phyloP scores from a whole-genome alignment of 1,284 basidiomycete species.

The Dichomitus squalens region DNA sequence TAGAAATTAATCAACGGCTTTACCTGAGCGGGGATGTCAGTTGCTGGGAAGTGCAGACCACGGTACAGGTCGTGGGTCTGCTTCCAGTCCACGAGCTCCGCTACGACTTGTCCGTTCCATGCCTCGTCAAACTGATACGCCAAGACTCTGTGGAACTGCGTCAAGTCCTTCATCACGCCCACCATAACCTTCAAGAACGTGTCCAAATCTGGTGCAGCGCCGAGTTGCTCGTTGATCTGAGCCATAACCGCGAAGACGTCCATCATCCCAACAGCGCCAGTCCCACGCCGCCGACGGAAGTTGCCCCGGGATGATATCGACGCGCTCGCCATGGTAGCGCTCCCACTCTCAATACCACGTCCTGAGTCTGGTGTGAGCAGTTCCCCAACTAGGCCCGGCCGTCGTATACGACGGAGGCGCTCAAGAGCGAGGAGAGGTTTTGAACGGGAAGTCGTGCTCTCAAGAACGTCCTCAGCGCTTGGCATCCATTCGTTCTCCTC shows the following conservation, averaged over 20 bases:
- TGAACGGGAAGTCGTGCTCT: slow-evolving; percentile 75
- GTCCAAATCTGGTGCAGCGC: slow-evolving; percentile 69
- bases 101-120: slow-evolving; percentile 80
- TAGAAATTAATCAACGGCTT: slow-evolving; percentile 12
- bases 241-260: slow-evolving; percentile 81
- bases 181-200: slow-evolving; percentile 79
- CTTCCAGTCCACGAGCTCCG: slow-evolving; percentile 85
- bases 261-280: slow-evolving; percentile 65
- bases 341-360: slow-evolving; percentile 11
- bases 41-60: slow-evolving; percentile 70
- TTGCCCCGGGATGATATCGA: slow-evolving; percentile 14
- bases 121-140: slow-evolving; percentile 84
- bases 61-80: slow-evolving; percentile 81
- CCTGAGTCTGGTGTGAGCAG: slow-evolving; percentile 15
- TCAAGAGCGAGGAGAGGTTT: slow-evolving; percentile 79
- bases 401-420: slow-evolving; percentile 57
- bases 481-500: slow-evolving; percentile 51
- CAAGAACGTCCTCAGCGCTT: slow-evolving; percentile 64
- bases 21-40: slow-evolving; percentile 62
- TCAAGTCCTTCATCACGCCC: slow-evolving; percentile 82
- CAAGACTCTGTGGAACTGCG: slow-evolving; percentile 85
- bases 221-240: slow-evolving; percentile 87
- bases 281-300: slow-evolving; percentile 26
- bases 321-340: background rate
- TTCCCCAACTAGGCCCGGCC: slow-evolving; percentile 11